These are phyloP conservation scores for Penicillium alfredii DNA, from an alignment of 495 filamentous ascomycete genomes.

Conservation along the genomic window DNA sequence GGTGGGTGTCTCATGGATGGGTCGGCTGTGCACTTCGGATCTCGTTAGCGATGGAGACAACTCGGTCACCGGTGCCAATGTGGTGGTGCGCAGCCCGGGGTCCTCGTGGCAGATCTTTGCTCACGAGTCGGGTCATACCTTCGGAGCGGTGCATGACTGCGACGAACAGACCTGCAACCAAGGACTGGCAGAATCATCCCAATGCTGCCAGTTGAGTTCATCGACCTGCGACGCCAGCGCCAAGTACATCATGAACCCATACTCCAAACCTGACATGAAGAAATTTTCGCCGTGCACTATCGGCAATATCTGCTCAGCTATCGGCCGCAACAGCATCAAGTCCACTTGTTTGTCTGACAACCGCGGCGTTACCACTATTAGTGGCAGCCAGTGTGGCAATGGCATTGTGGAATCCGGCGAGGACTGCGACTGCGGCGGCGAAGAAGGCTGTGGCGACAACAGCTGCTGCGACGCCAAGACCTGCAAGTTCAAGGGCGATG, in stretches of 20 bases:
- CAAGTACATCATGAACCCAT: conserved; percentile 92
- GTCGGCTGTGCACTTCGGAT: conserved; percentile 70
- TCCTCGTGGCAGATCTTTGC: conserved; percentile 96
- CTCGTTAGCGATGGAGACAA: conserved; percentile 46
- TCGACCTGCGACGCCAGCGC: conserved; percentile 67
- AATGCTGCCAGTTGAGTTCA: conserved; percentile 80
- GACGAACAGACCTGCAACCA: conserved; percentile 56
- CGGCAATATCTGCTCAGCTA: conserved; percentile 92
- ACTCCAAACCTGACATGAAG: conserved; percentile 62
- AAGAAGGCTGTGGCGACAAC: conserved; percentile 62
- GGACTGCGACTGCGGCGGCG: conserved; percentile 92
- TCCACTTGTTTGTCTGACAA: conserved; percentile 75
- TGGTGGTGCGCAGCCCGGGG: conserved; percentile 70
- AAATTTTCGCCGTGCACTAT: conserved; percentile 82
- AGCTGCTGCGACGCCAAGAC: conserved; percentile 79
- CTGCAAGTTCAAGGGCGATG: conserved; percentile 72
- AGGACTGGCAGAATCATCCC: conserved; percentile 56
- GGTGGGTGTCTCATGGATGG: conserved; percentile 90
- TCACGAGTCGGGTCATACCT: conserved; percentile 92
- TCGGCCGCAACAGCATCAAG: conserved; percentile 73
- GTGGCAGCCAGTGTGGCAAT: conserved; percentile 84
- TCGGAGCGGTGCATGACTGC: conserved; percentile 95
- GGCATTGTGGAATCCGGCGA: conserved; percentile 93
- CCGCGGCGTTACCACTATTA: conserved; percentile 76
- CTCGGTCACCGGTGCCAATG: conserved; percentile 77